A percentile compares a stretch with the other conserved stretches of the same genome.
Conservation (phyloP, 225 moss, liverwort and hornwort species). For the Bryum argenteum region DNA sequence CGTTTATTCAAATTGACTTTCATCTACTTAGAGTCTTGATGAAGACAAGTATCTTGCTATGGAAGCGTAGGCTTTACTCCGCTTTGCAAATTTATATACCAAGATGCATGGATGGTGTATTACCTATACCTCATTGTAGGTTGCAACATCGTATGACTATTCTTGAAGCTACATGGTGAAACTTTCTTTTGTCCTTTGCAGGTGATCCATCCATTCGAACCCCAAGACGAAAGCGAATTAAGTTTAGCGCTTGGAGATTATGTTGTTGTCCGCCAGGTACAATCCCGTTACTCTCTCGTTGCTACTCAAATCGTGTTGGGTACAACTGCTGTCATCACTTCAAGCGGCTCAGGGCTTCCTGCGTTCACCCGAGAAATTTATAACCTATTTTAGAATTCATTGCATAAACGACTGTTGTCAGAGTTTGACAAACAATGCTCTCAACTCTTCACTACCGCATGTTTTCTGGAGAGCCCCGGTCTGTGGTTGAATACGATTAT, state of each 20-base stretch:
- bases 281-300: not conserved
- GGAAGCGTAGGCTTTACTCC: not conserved
- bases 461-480: not conserved
- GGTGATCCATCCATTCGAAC: constrained; percentile 59
- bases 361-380: no score
- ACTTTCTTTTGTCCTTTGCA: constrained; percentile 16
- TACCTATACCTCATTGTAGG: not conserved
- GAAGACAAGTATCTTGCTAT: not conserved
- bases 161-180: not conserved
- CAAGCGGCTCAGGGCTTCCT: no score
- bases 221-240: constrained; percentile 42
- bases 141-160: constrained; percentile 1
- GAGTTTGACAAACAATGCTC: not conserved
- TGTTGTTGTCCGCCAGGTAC: constrained; percentile 67
- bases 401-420: no score
- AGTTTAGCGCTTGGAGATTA: constrained; percentile 50
- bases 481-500: not conserved
- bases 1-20: not conserved
- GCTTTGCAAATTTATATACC: not conserved
- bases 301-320: no score
- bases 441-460: not conserved
- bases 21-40: not conserved
- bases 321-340: no score
- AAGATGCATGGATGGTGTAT: not conserved
- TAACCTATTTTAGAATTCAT: no score